These are phyloP conservation scores for Beauveria rudraprayagi DNA, from an alignment of 2,329 filamentous ascomycete genomes.

Conservation along the genomic window DNA sequence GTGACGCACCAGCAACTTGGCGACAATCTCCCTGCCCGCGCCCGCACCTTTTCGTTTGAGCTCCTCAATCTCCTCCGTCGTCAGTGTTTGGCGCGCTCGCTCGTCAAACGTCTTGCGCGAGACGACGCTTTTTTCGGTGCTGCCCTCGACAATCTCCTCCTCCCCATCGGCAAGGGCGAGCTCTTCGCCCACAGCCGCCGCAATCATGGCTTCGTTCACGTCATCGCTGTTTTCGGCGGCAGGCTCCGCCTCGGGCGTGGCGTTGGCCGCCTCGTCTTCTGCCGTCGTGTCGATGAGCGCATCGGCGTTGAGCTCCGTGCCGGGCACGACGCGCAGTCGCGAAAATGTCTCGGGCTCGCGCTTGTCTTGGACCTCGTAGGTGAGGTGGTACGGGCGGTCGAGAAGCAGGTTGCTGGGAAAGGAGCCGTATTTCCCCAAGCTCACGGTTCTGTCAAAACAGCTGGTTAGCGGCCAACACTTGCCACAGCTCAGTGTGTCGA, in stretches of 20 bases:
- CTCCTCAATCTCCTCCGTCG: constrained; percentile 66
- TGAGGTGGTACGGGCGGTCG: constrained; percentile 84
- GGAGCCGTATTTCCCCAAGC: constrained; percentile 84
- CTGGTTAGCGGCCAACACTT: neutral
- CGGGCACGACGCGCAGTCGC: constrained; percentile 68
- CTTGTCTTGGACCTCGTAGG: constrained; percentile 79
- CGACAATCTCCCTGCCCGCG: constrained; percentile 81
- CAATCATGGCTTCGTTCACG: constrained; percentile 34
- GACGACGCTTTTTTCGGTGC: constrained; percentile 26
- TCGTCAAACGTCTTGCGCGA: constrained; percentile 54
- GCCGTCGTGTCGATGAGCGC: constrained; percentile 45
- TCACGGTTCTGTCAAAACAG: constrained; percentile 60
- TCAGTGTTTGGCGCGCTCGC: constrained; percentile 65
- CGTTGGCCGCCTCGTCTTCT: constrained; percentile 27
- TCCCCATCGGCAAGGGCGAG: constrained; percentile 34
- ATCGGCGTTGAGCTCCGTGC: constrained; percentile 77
- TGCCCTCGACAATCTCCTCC: constrained; percentile 16
- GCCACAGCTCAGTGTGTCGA: constrained; percentile 2
- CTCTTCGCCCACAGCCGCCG: constrained; percentile 31
- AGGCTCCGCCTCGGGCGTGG: constrained; percentile 21
- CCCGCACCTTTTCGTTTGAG: constrained; percentile 65
- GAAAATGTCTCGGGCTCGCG: constrained; percentile 55
- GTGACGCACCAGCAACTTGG: constrained; percentile 87
- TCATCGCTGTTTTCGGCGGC: constrained; percentile 34
- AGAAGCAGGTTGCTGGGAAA: constrained; percentile 87